Percentiles rank a stretch among this genome's conserved stretches.
These are phyloP conservation scores for Mortierella sp. DNA, from an alignment of 371 early-diverging fungal genomes.

Conservation along the genomic window DNA sequence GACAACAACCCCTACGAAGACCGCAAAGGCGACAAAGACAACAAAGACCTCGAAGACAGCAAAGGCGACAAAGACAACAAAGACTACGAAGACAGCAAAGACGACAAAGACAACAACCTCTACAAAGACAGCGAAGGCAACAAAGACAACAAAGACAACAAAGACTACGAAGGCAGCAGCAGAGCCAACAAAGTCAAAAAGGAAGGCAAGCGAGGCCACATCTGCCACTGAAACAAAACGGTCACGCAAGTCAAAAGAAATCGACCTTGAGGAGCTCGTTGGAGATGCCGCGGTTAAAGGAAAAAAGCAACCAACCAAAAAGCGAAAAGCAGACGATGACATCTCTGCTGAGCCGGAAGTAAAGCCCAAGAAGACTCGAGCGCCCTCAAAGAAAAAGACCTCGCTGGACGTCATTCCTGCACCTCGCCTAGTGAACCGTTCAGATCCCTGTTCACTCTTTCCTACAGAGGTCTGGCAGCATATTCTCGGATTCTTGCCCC, in stretches of 20 bases:
- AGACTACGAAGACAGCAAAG: background rate
- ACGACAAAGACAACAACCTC: background rate
- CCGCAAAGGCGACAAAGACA: background rate
- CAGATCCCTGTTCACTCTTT: constrained; percentile 25
- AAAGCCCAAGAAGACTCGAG: background rate
- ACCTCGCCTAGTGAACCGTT: constrained; percentile 4
- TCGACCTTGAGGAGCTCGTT: background rate
- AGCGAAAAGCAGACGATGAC: background rate
- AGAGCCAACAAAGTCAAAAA: background rate
- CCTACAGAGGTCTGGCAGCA: constrained; percentile 42
- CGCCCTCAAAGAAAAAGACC: background rate
- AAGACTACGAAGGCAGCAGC: no score
- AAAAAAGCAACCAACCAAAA: background rate
- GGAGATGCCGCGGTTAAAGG: background rate
- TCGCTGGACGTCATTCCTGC: no score
- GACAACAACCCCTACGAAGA: no score
- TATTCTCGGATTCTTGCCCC: constrained; percentile 17
- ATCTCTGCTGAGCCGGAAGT: background rate
- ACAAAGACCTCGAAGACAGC: background rate
- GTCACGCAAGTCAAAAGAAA: background rate
- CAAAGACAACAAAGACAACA: background rate
- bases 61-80: background rate
- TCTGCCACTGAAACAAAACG: background rate
- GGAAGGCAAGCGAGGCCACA: background rate
- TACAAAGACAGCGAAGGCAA: background rate